Base-by-base conservation (phyloP, 495 filamentous ascomycete genomes). In the Coniosporium apollinis region DNA sequence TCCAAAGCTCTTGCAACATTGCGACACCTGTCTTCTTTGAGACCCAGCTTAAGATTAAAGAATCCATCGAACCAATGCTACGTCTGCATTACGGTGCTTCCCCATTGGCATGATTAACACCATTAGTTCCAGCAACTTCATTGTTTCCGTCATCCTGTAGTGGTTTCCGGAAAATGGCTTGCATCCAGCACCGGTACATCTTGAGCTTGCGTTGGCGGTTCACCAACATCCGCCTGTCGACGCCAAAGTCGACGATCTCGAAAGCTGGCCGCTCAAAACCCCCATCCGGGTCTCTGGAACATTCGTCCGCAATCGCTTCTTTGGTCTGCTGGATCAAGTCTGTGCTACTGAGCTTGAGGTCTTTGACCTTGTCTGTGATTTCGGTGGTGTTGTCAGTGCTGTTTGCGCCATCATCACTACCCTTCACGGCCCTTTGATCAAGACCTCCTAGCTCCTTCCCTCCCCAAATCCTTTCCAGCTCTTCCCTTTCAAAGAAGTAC, bases 101-200 rank as follows among this genome's bases (percentile, higher is more conserved):
- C n/a, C n/a, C n/a, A n/a, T n/a, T n/a, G n/a, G n/a, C n/a, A n/a
- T n/a, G n/a, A n/a, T n/a, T n/a, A n/a, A n/a, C n/a, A n/a, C n/a
- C n/a, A n/a, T n/a, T n/a, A n/a, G n/a, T n/a, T n/a, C n/a, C n/a
- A n/a, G n/a, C n/a, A n/a, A n/a, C n/a, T n/a, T n/a, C n/a, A n/a
- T n/a, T n/a, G n/a, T n/a, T n/a, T n/a, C n/a, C n/a, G n/a, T 4
- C 4, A 8, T 34, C 32, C n/a, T 34, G 32, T 10, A 30, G 7
- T 0, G 70, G 69, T 58, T 94, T 97, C 39, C 56, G 64, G 54
- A 96, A 94, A 9, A 75, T 73, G 15, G 81, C 91, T 54, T 97
- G 89, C 54, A 96, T 76, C 89, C 89, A 84, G 62, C 85, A 94
- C 28, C 89, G 75, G 59, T 94, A 94, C 89, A 97, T 97, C 60